Evolutionary conservation across 176 grass and related monocot species (phyloP), one percentile per base, ranked within the genome.

Genomic region (Hyparrhenia diplandra): DNA sequence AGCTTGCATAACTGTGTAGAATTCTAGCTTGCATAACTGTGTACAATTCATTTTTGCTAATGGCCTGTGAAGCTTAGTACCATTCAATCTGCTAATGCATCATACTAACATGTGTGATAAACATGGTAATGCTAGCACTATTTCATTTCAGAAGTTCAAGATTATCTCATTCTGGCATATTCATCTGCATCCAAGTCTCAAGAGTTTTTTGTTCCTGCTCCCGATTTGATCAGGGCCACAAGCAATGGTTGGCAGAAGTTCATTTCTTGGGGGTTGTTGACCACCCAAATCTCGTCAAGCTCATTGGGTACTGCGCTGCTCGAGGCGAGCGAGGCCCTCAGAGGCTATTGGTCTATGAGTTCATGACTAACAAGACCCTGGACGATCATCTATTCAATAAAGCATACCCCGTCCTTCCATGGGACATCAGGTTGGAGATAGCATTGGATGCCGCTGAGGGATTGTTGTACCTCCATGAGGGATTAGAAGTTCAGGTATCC

Each of bases 191-290:
- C 3, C 40, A 40, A 32, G 12, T 70, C 59, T 62, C 58, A 61
- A 27, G 58, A 13, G 24, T 29, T 75, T 59, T 67, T 68, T n/a
- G 1, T 65, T 67, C 47, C 36, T 83, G 63, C 16, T 59, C 62
- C 23, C 13, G 65, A 76, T 25, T 64, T 68, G 35, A 73, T 45
- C 57, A 94, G 92, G 92, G 92, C 14, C 92, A 94, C 77, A 94
- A 94, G 49, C 84, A 94, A 73, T 92, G 92, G 92, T 79, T 94
- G 73, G 74, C 89, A 40, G 92, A 94, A 89, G 89, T 94, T 61
- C 87, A 89, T 35, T 94, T 92, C 82, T 84, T 92, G 60, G 85
- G 92, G 18, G 84, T 92, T 67, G 92, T 94, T 10, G 84, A 92
- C 68, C 92, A 94, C 69, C 73, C 81, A 5, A 92, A 94, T 79